These are phyloP conservation scores for Aspergillus tamarii DNA, from an alignment of 2,329 filamentous ascomycete genomes.

Conservation along the genomic window DNA sequence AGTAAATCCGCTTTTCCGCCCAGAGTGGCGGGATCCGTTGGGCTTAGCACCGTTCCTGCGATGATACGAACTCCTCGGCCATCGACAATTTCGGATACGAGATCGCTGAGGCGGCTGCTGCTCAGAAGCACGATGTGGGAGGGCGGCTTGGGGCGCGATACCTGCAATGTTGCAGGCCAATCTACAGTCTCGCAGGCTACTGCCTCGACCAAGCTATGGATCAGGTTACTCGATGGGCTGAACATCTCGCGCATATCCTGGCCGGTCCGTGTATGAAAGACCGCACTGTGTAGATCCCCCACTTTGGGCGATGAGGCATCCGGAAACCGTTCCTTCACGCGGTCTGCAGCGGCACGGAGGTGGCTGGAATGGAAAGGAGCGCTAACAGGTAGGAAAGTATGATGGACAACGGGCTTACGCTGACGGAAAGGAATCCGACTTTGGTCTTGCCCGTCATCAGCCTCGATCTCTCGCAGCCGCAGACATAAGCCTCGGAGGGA, in stretches of 20 bases:
- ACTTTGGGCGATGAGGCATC: background rate
- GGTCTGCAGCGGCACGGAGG: slow-evolving; percentile 25
- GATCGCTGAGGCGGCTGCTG: background rate
- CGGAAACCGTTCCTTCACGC: background rate
- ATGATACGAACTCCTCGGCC: background rate
- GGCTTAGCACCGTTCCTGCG: background rate
- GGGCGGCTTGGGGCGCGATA: background rate
- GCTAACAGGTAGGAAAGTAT: slow-evolving; percentile 43
- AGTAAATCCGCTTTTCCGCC: background rate
- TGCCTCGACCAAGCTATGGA: background rate
- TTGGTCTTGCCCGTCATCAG: slow-evolving; percentile 2
- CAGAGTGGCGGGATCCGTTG: background rate
- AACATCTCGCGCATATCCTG: background rate
- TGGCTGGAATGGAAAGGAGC: slow-evolving; percentile 44
- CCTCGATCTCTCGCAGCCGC: background rate
- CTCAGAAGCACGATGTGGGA: background rate
- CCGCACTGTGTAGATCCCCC: background rate
- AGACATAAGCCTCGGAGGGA: slow-evolving; percentile 20
- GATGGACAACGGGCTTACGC: slow-evolving; percentile 30
- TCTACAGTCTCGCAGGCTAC: background rate
- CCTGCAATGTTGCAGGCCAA: background rate
- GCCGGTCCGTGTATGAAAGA: slow-evolving; percentile 4
- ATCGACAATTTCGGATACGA: background rate
- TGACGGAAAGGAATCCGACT: slow-evolving; percentile 35
- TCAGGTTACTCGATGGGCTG: background rate